Conservation (phyloP, 2,329 filamentous ascomycete genomes). For the Botrytis fragariae region DNA sequence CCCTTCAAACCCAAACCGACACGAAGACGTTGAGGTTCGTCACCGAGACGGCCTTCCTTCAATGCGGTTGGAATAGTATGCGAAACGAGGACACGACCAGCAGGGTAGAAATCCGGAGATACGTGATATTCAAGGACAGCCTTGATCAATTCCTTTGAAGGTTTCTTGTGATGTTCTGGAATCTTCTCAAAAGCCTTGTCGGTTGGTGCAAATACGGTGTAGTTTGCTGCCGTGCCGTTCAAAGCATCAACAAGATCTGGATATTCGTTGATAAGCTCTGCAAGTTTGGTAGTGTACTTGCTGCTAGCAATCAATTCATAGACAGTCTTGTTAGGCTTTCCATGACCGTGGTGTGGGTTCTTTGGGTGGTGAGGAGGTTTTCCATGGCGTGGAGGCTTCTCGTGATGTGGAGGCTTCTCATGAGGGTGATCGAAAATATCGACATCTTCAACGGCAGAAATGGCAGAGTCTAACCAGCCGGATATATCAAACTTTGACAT, state of each 20-base stretch:
- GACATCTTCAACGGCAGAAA: slow-evolving; percentile 39
- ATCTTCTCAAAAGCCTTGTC: slow-evolving; percentile 71
- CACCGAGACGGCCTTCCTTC: slow-evolving; percentile 57
- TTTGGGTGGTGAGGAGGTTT: slow-evolving; percentile 25
- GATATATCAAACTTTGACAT: slow-evolving; percentile 38
- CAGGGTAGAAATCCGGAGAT: slow-evolving; percentile 63
- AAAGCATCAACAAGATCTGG: slow-evolving; percentile 69
- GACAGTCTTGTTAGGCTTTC: slow-evolving; percentile 66
- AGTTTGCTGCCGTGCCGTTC: slow-evolving; percentile 71
- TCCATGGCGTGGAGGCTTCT: slow-evolving; percentile 25
- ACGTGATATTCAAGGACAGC: slow-evolving; percentile 74
- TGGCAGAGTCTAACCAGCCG: slow-evolving; percentile 38
- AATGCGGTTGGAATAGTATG: slow-evolving; percentile 74
- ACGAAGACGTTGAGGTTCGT: slow-evolving; percentile 68
- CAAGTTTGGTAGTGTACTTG: slow-evolving; percentile 75
- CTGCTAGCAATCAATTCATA: slow-evolving; percentile 75
- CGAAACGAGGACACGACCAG: slow-evolving; percentile 60
- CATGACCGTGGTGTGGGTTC: slow-evolving; percentile 33
- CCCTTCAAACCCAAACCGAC: slow-evolving; percentile 62
- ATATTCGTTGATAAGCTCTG: slow-evolving; percentile 70
- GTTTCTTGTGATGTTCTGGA: slow-evolving; percentile 54
- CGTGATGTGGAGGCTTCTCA: slow-evolving; percentile 31
- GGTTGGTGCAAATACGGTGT: slow-evolving; percentile 78
- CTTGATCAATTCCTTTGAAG: slow-evolving; percentile 68
- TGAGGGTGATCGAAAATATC: slow-evolving; percentile 32